phyloP scores from a whole-genome alignment of 2,329 filamentous ascomycete species.

The Plectosphaerella cucumerina region DNA sequence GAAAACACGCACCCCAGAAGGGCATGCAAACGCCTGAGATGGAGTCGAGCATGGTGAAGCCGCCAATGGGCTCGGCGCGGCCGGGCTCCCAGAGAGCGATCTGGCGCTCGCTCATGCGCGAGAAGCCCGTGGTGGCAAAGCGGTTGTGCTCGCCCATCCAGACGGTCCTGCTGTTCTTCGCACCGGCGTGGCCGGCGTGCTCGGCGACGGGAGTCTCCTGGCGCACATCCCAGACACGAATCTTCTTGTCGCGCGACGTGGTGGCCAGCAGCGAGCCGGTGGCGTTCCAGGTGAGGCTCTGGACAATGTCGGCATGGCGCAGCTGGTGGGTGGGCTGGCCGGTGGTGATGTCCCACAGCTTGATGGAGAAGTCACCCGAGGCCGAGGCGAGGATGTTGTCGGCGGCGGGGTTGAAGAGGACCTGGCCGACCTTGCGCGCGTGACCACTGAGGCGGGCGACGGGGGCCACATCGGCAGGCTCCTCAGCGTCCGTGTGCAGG shows the following conservation, averaged over 20 bases:
- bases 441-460: slow-evolving; percentile 81
- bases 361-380: slow-evolving; percentile 91
- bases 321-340: slow-evolving; percentile 71
- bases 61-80: slow-evolving; percentile 79
- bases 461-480: slow-evolving; percentile 76
- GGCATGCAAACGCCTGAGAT: slow-evolving; percentile 99
- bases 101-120: slow-evolving; percentile 96
- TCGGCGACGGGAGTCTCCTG: slow-evolving; percentile 87
- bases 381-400: slow-evolving; percentile 94
- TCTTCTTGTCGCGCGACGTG: slow-evolving; percentile 96
- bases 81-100: slow-evolving; percentile 93
- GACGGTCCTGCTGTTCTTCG: slow-evolving; percentile 94
- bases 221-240: slow-evolving; percentile 94
- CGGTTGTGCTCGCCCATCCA: slow-evolving; percentile 98
- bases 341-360: slow-evolving; percentile 89
- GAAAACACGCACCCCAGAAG: slow-evolving; percentile 75
- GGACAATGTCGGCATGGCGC: slow-evolving; percentile 87
- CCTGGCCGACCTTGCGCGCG: slow-evolving; percentile 92
- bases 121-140: slow-evolving; percentile 95
- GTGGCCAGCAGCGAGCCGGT: slow-evolving; percentile 83
- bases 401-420: slow-evolving; percentile 94
- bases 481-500: slow-evolving; percentile 78
- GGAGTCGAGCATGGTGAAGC: slow-evolving; percentile 86
- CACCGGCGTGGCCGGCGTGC: slow-evolving; percentile 78
- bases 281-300: slow-evolving; percentile 94